phyloP scores from a whole-genome alignment of 2,329 filamentous ascomycete genomes.

The Coleophoma crateriformis region DNA sequence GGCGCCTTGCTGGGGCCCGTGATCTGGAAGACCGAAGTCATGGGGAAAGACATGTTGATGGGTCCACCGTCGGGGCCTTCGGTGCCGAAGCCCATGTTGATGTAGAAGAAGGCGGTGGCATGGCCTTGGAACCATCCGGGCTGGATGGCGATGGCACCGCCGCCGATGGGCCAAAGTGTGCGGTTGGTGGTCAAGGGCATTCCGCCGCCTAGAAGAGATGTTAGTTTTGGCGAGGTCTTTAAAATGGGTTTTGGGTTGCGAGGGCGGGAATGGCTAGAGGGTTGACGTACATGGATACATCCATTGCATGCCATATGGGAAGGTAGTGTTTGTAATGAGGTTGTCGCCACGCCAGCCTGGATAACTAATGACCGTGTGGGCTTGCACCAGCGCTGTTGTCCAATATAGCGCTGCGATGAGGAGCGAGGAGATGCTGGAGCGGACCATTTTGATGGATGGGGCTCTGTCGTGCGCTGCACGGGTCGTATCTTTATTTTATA shows the following conservation, averaged over 20 bases:
- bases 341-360: slow-evolving; percentile 34
- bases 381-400: slow-evolving; percentile 24
- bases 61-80: slow-evolving; percentile 61
- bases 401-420: slow-evolving; percentile 8
- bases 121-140: slow-evolving; percentile 97
- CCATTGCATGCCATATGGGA: slow-evolving; percentile 31
- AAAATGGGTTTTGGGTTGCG: not conserved
- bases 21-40: slow-evolving; percentile 78
- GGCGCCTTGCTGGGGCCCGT: slow-evolving; percentile 73
- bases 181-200: slow-evolving; percentile 72
- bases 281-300: slow-evolving; percentile 29
- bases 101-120: slow-evolving; percentile 72
- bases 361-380: slow-evolving; percentile 33
- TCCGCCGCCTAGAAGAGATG: slow-evolving; percentile 64
- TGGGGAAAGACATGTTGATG: slow-evolving; percentile 78
- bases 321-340: slow-evolving; percentile 28
- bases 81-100: slow-evolving; percentile 85
- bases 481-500: too few relatives aligned
- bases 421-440: slow-evolving; percentile 1
- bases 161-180: slow-evolving; percentile 83
- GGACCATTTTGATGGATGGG: slow-evolving; percentile 5
- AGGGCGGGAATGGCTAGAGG: slow-evolving; percentile 5
- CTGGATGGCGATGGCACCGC: slow-evolving; percentile 84
- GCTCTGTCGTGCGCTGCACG: not conserved
- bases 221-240: slow-evolving; percentile 3